These are phyloP conservation scores for Debaryomyces coudertii DNA, from an alignment of 1,139 yeast species.

Conservation along the genomic window DNA sequence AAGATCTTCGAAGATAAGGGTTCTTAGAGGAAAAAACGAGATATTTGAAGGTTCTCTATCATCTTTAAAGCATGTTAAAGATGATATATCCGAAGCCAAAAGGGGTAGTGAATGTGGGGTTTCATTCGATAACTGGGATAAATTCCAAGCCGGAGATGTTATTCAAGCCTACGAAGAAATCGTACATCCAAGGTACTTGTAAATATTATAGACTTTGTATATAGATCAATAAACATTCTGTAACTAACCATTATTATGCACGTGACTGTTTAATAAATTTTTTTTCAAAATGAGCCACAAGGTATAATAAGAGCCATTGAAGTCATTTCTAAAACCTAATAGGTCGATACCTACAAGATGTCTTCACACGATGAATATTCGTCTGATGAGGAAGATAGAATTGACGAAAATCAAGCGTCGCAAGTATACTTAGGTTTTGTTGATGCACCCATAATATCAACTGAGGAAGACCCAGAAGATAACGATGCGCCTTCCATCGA, in stretches of 20 bases:
- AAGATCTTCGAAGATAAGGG: constrained; percentile 62
- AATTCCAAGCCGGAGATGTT: constrained; percentile 73
- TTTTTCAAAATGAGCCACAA: not conserved
- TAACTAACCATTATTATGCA: not conserved
- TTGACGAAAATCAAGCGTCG: constrained; percentile 26
- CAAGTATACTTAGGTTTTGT: constrained; percentile 63
- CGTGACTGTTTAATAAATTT: not conserved
- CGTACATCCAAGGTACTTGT: constrained; percentile 69
- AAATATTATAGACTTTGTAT: constrained; percentile 17
- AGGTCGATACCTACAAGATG: constrained; percentile 18
- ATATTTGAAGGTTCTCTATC: constrained; percentile 71
- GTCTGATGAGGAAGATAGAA: constrained; percentile 44
- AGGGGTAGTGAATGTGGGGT: constrained; percentile 94
- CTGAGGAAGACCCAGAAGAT: constrained; percentile 34
- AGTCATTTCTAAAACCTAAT: not conserved
- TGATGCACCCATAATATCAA: constrained; percentile 47
- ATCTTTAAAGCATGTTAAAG: constrained; percentile 81
- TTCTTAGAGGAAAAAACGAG: constrained; percentile 56
- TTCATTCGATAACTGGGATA: constrained; percentile 70
- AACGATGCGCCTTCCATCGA: constrained; percentile 58
- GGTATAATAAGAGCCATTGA: not conserved
- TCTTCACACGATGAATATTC: constrained; percentile 44
- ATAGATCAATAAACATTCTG: constrained; percentile 2
- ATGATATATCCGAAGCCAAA: constrained; percentile 73
- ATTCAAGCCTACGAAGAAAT: constrained; percentile 76